Conservation (phyloP, 805 yeast genomes). For the Candida tibetensis region DNA sequence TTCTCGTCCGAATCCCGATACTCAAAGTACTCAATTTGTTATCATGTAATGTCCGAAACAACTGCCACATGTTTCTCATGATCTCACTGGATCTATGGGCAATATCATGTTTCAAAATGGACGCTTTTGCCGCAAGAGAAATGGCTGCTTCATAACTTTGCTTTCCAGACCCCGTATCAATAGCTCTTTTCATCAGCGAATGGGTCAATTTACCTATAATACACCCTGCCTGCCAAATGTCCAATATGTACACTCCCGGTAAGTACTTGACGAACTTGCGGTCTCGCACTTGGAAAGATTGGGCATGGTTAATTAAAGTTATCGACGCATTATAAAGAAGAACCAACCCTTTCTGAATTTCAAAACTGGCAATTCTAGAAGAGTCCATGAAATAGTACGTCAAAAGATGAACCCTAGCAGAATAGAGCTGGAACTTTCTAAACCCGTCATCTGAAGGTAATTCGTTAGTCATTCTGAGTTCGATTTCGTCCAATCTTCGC, state of each 20-base stretch:
- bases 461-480: slow-evolving; percentile 46
- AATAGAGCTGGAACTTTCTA: slow-evolving; percentile 63
- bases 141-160: slow-evolving; percentile 66
- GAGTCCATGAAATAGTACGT: slow-evolving; percentile 80
- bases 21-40: slow-evolving; percentile 39
- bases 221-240: slow-evolving; percentile 90
- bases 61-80: slow-evolving; percentile 91
- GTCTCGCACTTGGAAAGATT: slow-evolving; percentile 56
- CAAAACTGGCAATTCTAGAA: slow-evolving; percentile 49
- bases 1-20: slow-evolving; percentile 71
- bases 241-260: slow-evolving; percentile 78
- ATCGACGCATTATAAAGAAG: slow-evolving; percentile 78
- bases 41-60: slow-evolving; percentile 66
- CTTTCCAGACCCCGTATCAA: slow-evolving; percentile 73
- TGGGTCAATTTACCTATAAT: slow-evolving; percentile 76
- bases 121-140: slow-evolving; percentile 68
- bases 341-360: slow-evolving; percentile 69
- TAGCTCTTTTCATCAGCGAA: slow-evolving; percentile 62
- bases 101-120: slow-evolving; percentile 87
- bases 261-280: slow-evolving; percentile 67
- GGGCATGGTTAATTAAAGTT: slow-evolving; percentile 64
- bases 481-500: slow-evolving; percentile 74
- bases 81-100: slow-evolving; percentile 91
- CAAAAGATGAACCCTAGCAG: slow-evolving; percentile 77
- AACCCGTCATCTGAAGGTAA: slow-evolving; percentile 55